These are phyloP conservation scores for Chytridium lagenaria DNA, from an alignment of 371 early-diverging fungal genomes.

Conservation along the genomic window DNA sequence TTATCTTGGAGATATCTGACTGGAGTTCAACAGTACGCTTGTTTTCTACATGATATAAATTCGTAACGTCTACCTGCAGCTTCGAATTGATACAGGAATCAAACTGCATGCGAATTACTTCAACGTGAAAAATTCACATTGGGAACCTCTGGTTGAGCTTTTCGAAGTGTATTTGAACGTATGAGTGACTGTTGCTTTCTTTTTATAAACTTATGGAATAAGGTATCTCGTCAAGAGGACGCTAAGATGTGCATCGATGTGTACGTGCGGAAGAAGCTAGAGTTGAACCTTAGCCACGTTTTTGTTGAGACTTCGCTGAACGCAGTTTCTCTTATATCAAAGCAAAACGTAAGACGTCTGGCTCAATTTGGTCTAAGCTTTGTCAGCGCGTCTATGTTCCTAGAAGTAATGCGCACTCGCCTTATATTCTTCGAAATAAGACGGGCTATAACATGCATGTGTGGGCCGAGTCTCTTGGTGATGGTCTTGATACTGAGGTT, in stretches of 20 bases:
- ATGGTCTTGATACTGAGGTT: conserved; percentile 66
- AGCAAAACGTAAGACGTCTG: conserved; percentile 37
- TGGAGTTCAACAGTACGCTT: conserved; percentile 78
- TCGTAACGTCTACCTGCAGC: conserved; percentile 34
- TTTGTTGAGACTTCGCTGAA: conserved; percentile 83
- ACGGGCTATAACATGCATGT: conserved; percentile 90
- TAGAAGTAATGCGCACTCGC: conserved; percentile 59
- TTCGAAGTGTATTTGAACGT: conserved; percentile 65
- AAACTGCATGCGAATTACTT: conserved; percentile 85
- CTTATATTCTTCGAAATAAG: conserved; percentile 85
- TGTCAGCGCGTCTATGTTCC: conserved; percentile 17
- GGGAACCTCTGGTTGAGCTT: conserved; percentile 97
- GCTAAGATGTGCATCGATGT: conserved; percentile 62
- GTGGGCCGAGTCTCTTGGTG: conserved; percentile 76
- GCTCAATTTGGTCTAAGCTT: neutral
- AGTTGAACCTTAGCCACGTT: conserved; percentile 86
- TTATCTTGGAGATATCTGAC: conserved; percentile 79
- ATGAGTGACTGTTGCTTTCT: conserved; percentile 40
- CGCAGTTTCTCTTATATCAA: conserved; percentile 63
- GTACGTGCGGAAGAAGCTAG: conserved; percentile 77
- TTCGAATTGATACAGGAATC: conserved; percentile 76
- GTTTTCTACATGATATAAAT: neutral
- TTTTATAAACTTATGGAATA: neutral
- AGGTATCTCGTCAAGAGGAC: conserved; percentile 33
- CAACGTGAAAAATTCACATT: conserved; percentile 95